Evolutionary conservation across 257 asterid genomes (phyloP), one percentile per base, ranked within the genome.

Genomic region (Nicotiana attenuata): DNA sequence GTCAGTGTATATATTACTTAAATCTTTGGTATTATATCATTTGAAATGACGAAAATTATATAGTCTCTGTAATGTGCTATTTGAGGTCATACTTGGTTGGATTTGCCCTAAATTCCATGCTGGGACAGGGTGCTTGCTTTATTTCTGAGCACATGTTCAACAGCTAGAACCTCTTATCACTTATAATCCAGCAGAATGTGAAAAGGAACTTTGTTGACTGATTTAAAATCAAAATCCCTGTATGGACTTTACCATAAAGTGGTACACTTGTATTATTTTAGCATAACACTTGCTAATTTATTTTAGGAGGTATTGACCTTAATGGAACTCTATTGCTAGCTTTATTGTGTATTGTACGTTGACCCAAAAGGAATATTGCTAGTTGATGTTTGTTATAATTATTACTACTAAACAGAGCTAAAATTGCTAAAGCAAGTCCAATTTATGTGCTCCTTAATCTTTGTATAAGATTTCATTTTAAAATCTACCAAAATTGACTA

Each of bases 111-210:
- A 41, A 41, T 7, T 8, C 7, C 11, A 41, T 7, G 47, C 47
- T 41, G 47, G 47, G 11, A 41, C 11, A 41, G 10, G 47, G 47
- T 41, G 47, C 11, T 41, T 41, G 47, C 0, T 11, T 45, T 20
- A 33, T 71, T 41, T 71, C 60, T 71, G 78, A 45, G 7, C 78
- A 71, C 22, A 45, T 71, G 78, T n/a, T 24, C 78, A 69, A 69
- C 56, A 69, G 13, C 57, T 69, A 20, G 5, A 41, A 1, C 22
- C 1, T 9, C 10, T 11, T 38, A 20, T n/a, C 19, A 67, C 28
- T 66, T 19, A 68, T 68, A 69, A n/a, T 38, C 11, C 45, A 69
- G 77, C 77, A 20, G 2, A 69, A 6, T 69, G 57, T 69, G 77
- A 41, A 41, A n/a, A 33, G 33, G 45, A 20, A 41, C 47, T 3